A percentile compares a stretch with the other conserved stretches of the same genome.
These are phyloP conservation scores for Pythium guiyangense DNA, from an alignment of 352 stramenopile species.

Conservation along the genomic window DNA sequence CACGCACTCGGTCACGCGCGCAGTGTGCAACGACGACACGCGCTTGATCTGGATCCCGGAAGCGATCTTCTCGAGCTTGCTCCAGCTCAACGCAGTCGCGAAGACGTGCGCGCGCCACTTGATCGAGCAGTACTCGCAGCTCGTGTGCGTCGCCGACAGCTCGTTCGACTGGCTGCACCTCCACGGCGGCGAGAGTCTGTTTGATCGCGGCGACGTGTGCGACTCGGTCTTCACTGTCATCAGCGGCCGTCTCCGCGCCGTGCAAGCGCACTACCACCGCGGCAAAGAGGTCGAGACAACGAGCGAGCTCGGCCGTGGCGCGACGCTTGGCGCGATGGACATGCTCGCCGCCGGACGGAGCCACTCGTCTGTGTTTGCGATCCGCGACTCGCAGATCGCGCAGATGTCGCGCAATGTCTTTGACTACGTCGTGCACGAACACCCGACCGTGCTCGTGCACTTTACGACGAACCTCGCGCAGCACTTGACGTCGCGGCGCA, in stretches of 20 bases:
- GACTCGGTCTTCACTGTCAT: slow-evolving; percentile 82
- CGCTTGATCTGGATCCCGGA: slow-evolving; percentile 55
- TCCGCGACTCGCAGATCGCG: slow-evolving; percentile 85
- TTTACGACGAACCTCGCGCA: slow-evolving; percentile 76
- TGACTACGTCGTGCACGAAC: slow-evolving; percentile 71
- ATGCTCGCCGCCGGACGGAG: slow-evolving; percentile 71
- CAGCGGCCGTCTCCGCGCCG: slow-evolving; percentile 66
- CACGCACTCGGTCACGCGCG: slow-evolving; percentile 29
- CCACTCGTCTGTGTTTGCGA: slow-evolving; percentile 81
- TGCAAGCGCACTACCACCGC: slow-evolving; percentile 58
- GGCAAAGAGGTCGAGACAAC: slow-evolving; percentile 70
- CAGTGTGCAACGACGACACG: slow-evolving; percentile 43
- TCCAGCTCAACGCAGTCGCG: slow-evolving; percentile 47
- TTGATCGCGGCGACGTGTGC: slow-evolving; percentile 69
- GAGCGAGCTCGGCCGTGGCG: slow-evolving; percentile 74
- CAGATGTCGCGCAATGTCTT: slow-evolving; percentile 86
- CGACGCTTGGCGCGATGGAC: slow-evolving; percentile 76
- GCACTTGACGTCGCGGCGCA: slow-evolving; percentile 42
- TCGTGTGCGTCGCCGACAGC: slow-evolving; percentile 70
- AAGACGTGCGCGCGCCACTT: slow-evolving; percentile 55
- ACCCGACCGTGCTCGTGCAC: slow-evolving; percentile 66
- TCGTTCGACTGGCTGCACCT: slow-evolving; percentile 85
- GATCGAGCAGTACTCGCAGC: slow-evolving; percentile 61
- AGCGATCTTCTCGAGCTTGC: slow-evolving; percentile 46
- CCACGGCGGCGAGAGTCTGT: slow-evolving; percentile 75